phyloP scores from a whole-genome alignment of 169 alveolate species.

The Eimeria necatrix region DNA sequence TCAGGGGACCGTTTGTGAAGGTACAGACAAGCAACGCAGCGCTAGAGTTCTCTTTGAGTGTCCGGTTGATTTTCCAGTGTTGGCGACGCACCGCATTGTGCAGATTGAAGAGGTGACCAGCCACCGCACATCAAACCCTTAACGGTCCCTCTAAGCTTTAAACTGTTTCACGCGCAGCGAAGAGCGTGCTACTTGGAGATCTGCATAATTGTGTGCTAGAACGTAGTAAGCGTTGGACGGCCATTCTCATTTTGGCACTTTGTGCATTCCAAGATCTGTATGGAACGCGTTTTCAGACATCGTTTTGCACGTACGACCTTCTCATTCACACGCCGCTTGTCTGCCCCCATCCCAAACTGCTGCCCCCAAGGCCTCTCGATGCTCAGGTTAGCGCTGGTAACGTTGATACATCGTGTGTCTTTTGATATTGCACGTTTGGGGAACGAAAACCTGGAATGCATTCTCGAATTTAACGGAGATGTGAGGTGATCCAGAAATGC shows the following conservation, averaged over 20 bases:
- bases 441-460: too few relatives aligned
- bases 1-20: conserved; percentile 80
- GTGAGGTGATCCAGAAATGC: too few relatives aligned
- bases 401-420: too few relatives aligned
- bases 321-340: conserved; percentile 77
- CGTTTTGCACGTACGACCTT: conserved; percentile 70
- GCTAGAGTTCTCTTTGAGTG: conserved; percentile 79
- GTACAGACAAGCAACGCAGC: conserved; percentile 73
- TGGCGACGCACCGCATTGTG: conserved; percentile 62
- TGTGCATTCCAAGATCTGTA: too few relatives aligned
- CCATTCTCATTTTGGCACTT: too few relatives aligned
- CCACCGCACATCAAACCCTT: neutral
- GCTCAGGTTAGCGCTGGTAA: conserved; percentile 32
- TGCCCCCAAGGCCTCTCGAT: conserved; percentile 78
- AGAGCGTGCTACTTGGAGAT: too few relatives aligned
- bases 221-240: too few relatives aligned
- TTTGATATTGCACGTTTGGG: too few relatives aligned
- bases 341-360: conserved; percentile 76
- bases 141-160: too few relatives aligned
- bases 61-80: conserved; percentile 76
- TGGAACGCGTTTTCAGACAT: conserved; percentile 42
- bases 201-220: too few relatives aligned
- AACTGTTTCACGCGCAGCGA: too few relatives aligned
- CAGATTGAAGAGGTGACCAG: conserved; percentile 66
- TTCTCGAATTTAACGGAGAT: too few relatives aligned